A percentile compares a stretch with the other conserved stretches of the same genome.
phyloP scores from a whole-genome alignment of 2,329 filamentous ascomycete species.

The Dendryphion nanum region DNA sequence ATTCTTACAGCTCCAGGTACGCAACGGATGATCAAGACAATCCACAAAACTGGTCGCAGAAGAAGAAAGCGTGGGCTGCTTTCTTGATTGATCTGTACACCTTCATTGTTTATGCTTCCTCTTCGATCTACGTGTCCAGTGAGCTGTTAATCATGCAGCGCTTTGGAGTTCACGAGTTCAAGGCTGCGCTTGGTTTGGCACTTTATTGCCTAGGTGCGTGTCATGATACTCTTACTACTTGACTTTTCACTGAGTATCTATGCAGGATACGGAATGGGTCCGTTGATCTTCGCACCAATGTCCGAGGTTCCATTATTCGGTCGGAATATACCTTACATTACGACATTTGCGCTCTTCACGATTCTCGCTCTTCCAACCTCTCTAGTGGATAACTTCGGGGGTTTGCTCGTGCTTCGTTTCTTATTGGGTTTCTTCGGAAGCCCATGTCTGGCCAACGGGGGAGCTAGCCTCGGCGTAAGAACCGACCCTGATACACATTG shows the following conservation, averaged over 20 bases:
- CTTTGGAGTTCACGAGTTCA: constrained; percentile 48
- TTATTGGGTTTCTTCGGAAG: constrained; percentile 54
- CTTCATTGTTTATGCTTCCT: constrained; percentile 52
- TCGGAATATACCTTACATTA: constrained; percentile 50
- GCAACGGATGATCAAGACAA: constrained; percentile 34
- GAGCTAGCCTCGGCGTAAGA: constrained; percentile 41
- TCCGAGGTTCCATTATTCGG: constrained; percentile 50
- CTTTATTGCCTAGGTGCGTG: constrained; percentile 47
- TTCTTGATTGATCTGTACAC: constrained; percentile 51
- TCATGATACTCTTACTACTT: neutral
- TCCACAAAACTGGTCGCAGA: constrained; percentile 38
- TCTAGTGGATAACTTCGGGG: constrained; percentile 52
- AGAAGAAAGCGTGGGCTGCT: constrained; percentile 46
- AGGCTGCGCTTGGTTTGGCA: constrained; percentile 49
- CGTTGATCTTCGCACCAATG: constrained; percentile 43
- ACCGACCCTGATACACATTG: neutral
- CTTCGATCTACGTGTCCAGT: constrained; percentile 52
- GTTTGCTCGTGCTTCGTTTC: constrained; percentile 54
- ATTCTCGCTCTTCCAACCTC: constrained; percentile 50
- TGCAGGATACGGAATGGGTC: constrained; percentile 46
- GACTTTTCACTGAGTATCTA: neutral
- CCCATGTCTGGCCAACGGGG: constrained; percentile 61
- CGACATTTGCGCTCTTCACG: constrained; percentile 50
- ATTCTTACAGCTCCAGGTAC: no score
- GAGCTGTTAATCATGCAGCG: constrained; percentile 38